Evolutionary conservation across 75 land plant species (phyloP), one percentile per base, ranked within the genome.

Genomic region (Selaginella moellendorffii): DNA sequence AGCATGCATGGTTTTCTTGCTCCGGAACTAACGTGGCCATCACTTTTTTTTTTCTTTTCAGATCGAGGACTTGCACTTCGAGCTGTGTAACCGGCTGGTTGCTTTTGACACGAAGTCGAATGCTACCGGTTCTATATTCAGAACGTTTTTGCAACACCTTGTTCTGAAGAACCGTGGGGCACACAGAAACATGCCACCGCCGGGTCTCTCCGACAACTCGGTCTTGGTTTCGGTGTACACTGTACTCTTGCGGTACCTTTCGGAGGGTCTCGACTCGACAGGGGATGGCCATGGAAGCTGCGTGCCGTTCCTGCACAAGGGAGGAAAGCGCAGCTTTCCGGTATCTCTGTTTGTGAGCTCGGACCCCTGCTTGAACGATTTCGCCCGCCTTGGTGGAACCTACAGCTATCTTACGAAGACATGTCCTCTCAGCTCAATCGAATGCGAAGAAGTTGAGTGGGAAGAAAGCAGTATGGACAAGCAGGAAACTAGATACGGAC

Each of bases 31-130:
- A n/a, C n/a, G n/a, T n/a, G n/a, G n/a, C n/a, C n/a, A n/a, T n/a
- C n/a, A n/a, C n/a, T 26, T 64, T 22, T 29, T 36, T 5, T 36
- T 36, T 5, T 36, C 14, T 5, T 21, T 71, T 61, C 81, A 91
- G 97, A 81, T 92, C 61, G 97, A 92, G 64, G 97, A 92, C 75
- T 77, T 83, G 81, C 95, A 92, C 24, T 78, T 91, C 65, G 84
- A 92, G 53, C 76, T 92, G 19, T 92, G 92, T 54, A 65, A 69
- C 23, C 58, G 80, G 26, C 76, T 92, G 53, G 73, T 80, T 27
- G 84, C 90, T n/a, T 75, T 83, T 2, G 27, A 26, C 28, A 28
- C 68, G 17, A 46, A 52, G 25, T 27, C 31, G 19, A 64, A 65
- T 0, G 72, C 63, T 24, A 82, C 86, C 23, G 97, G 89, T 25